phyloP scores from a whole-genome alignment of 768 basidiomycete species.

The Macrolepiota dolichaula region DNA sequence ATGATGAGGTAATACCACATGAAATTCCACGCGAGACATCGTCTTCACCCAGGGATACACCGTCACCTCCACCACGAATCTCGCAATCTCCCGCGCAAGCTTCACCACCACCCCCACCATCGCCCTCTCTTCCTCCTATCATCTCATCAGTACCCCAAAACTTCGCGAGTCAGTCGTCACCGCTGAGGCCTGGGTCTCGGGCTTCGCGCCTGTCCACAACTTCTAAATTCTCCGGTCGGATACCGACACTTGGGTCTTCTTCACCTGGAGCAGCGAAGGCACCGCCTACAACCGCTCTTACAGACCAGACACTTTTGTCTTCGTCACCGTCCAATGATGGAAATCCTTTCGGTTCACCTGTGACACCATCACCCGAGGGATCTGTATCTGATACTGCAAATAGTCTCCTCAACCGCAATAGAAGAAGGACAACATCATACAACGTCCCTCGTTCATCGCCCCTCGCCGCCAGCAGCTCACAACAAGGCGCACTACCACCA shows the following conservation, averaged over 20 bases:
- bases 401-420: constrained; percentile 27
- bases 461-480: constrained; percentile 29
- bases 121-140: constrained; percentile 33
- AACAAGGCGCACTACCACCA: constrained; percentile 23
- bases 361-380: constrained; percentile 58
- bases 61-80: constrained; percentile 23
- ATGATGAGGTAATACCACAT: constrained; percentile 16
- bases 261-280: constrained; percentile 50
- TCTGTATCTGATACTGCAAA: constrained; percentile 62
- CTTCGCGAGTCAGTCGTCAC: constrained; percentile 38
- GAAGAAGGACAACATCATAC: constrained; percentile 60
- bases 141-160: constrained; percentile 34
- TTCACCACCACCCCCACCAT: constrained; percentile 32
- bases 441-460: constrained; percentile 52
- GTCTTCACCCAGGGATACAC: constrained; percentile 11
- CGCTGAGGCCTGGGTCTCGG: constrained; percentile 69
- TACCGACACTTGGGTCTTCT: constrained; percentile 55
- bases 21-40: constrained; percentile 13
- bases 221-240: constrained; percentile 65
- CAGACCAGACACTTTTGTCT: constrained; percentile 48
- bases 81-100: constrained; percentile 12
- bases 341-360: constrained; percentile 35
- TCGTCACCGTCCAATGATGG: constrained; percentile 40
- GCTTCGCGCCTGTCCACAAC: constrained; percentile 67
- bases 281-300: constrained; percentile 63